Evolutionary conservation across 208 protist species (phyloP), one percentile per base, ranked within the genome.

Genomic region (Leishmania martiniquensis): DNA sequence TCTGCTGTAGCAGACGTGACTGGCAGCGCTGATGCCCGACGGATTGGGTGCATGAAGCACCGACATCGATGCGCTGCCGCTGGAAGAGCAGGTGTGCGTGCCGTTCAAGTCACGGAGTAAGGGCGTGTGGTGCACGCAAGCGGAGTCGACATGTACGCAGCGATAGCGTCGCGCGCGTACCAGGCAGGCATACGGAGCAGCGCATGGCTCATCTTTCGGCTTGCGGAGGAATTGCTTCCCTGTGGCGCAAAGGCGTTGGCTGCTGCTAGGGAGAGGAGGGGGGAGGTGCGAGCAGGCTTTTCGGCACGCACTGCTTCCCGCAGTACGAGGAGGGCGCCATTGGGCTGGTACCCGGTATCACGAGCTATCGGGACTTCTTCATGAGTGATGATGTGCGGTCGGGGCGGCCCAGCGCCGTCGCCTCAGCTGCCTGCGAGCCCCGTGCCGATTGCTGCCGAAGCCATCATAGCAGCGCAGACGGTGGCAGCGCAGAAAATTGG

Each of bases 201-300:
- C 51, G 87, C 91, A 39, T 87, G 91, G 42, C 93, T 93, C 73
- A 88, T 95, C 55, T 95, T 95, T 68, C 91, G 93, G 82, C 91
- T 91, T 74, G 86, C 88, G 0, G 91, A 95, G 83, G 88, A 93
- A 80, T 66, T 89, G 66, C 82, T 83, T 66, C 88, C 91, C 34
- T 84, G 91, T 75, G 88, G 87, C 39, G 91, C 87, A 44, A 80
- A 87, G 74, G 84, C 89, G 63, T 76, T 95, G 13, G 86, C 89
- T 55, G 65, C 68, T 47, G 75, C 83, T 1, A 85, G 87, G 70
- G 88, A 87, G 55, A 83, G 92, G 83, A 87, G 55, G 81, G 92
- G 83, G 83, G 90, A 49, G 85, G 82, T 55, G 88, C 91, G 45
- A 85, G 83, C 71, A 88, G 80, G 68, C 90, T 95, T 49, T 91